These are phyloP conservation scores for Helicosporidium sp. DNA, from an alignment of 139 green algal genomes.

Conservation along the genomic window DNA sequence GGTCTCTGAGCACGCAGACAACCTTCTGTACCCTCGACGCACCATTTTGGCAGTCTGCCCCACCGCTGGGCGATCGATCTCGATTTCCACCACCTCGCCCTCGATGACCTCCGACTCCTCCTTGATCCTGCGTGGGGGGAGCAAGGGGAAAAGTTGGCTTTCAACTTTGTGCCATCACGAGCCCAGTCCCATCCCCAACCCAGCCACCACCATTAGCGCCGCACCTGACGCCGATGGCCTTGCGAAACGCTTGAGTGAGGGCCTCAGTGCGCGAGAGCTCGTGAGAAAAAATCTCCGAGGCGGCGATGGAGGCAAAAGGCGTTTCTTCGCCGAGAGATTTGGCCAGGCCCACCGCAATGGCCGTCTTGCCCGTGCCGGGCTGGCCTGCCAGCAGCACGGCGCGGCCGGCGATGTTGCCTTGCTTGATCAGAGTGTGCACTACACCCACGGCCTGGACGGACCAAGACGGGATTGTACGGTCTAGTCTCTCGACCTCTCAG, in stretches of 20 bases:
- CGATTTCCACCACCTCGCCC: constrained; percentile 95
- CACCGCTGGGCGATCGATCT: constrained; percentile 72
- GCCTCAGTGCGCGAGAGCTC: constrained; percentile 98
- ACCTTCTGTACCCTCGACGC: constrained; percentile 3
- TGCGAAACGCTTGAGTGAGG: constrained; percentile 93
- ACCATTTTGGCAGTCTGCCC: constrained; percentile 57
- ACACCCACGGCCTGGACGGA: constrained; percentile 68
- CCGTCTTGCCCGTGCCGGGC: constrained; percentile 91
- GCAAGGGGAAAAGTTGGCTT: no score
- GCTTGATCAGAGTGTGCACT: constrained; percentile 87
- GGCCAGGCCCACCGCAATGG: constrained; percentile 91
- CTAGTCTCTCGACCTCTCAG: no score
- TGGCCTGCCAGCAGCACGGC: constrained; percentile 85
- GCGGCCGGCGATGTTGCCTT: constrained; percentile 85
- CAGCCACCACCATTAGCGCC: not conserved
- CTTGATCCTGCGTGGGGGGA: constrained; percentile 75
- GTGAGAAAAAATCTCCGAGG: constrained; percentile 90
- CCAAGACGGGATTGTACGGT: no score
- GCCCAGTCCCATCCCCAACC: no score
- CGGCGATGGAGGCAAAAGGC: constrained; percentile 94
- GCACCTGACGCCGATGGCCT: constrained; percentile 83
- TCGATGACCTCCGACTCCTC: constrained; percentile 98
- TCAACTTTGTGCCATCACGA: no score
- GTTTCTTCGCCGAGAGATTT: constrained; percentile 90
- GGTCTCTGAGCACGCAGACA: no score